Percentiles rank a stretch among this genome's conserved stretches.
These are phyloP conservation scores for Rosa lucieae DNA, from an alignment of 306 rosid species.

Conservation along the genomic window DNA sequence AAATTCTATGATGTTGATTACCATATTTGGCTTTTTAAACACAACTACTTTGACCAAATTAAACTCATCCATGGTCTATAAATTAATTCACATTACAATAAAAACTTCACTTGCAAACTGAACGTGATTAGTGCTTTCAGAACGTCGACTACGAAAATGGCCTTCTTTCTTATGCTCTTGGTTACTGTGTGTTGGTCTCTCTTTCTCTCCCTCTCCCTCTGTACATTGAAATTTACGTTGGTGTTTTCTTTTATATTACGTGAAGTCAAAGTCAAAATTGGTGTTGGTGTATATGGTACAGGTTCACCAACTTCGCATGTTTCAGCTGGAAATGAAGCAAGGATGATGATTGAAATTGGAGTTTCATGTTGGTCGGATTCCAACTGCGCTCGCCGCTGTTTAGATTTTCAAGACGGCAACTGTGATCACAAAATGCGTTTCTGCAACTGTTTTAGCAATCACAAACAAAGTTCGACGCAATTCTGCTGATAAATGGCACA, in stretches of 20 bases:
- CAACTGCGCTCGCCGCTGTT: not conserved
- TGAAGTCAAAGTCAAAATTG: not conserved
- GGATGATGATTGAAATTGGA: not conserved
- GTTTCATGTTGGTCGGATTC: not conserved
- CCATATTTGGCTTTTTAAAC: not conserved
- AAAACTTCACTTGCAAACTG: not conserved
- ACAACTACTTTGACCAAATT: not conserved
- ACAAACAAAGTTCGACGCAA: not conserved
- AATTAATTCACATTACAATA: not conserved
- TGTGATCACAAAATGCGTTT: not conserved
- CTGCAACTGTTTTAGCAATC: not conserved
- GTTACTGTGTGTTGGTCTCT: not conserved
- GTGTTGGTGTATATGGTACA: not conserved
- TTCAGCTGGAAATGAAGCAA: not conserved
- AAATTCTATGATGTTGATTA: not conserved
- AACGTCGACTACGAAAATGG: not conserved
- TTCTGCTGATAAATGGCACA: not conserved
- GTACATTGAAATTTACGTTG: not conserved
- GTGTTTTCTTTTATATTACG: not conserved
- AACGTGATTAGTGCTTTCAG: not conserved
- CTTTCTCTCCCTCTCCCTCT: not conserved
- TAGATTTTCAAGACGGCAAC: constrained; percentile 2
- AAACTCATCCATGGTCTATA: constrained; percentile 1
- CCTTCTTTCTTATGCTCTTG: not conserved
- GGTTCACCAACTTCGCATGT: constrained; percentile 5